Evolutionary conservation across 371 early-diverging fungal genomes (phyloP).

Genomic region (Sanchytrium tribonematis): DNA sequence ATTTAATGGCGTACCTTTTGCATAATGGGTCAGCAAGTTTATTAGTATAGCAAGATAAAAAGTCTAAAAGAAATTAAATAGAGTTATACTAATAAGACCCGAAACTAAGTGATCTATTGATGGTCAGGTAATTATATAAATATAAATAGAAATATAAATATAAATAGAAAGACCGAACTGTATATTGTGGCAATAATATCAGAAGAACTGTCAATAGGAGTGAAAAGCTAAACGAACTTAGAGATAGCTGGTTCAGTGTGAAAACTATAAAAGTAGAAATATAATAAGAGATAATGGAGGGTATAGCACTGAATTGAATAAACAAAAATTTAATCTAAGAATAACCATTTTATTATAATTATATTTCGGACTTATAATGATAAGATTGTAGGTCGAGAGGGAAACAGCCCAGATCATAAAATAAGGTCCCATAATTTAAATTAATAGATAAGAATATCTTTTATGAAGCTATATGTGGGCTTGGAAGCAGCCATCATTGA

Average conservation of each 20-base stretch:
- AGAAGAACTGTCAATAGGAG: slow-evolving; percentile 22
- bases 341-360: not conserved
- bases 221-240: slow-evolving; percentile 23
- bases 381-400: slow-evolving; percentile 1
- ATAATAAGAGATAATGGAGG: slow-evolving; percentile 14
- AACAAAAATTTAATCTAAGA: slow-evolving; percentile 3
- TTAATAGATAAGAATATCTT: not conserved
- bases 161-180: slow-evolving; percentile 18
- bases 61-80: slow-evolving; percentile 16
- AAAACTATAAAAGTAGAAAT: slow-evolving; percentile 24
- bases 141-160: no score
- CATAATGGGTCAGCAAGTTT: slow-evolving; percentile 27
- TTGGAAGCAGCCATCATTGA: slow-evolving; percentile 1
- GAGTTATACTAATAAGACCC: slow-evolving; percentile 20
- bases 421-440: not conserved
- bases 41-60: slow-evolving; percentile 21
- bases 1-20: slow-evolving; percentile 16
- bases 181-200: slow-evolving; percentile 22
- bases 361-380: not conserved
- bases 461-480: not conserved
- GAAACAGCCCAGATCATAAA: slow-evolving; percentile 1
- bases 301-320: slow-evolving; percentile 17
- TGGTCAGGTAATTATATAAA: slow-evolving; percentile 1
- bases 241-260: slow-evolving; percentile 25
- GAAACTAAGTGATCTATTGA: slow-evolving; percentile 21